A percentile compares a stretch with the other conserved stretches of the same genome.
Evolutionary conservation across 208 protist genomes (phyloP).

Genomic region (Trypanosoma melophagium): DNA sequence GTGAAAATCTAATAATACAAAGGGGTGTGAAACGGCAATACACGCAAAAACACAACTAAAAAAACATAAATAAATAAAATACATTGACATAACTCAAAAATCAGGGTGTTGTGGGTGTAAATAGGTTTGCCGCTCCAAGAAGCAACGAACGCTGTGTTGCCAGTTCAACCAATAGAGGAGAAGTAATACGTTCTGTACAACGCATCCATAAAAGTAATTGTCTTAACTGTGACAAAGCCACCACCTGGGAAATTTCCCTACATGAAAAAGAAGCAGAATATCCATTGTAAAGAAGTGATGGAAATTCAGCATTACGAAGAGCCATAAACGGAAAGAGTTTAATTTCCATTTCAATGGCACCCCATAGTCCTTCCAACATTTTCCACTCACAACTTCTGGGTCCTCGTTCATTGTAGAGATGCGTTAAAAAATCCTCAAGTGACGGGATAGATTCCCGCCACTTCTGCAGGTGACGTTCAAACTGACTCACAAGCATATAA

Average conservation of each 20-base stretch:
- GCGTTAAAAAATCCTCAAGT: slow-evolving; percentile 7
- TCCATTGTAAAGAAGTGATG: slow-evolving; percentile 10
- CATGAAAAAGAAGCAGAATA: background rate
- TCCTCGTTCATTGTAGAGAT: background rate
- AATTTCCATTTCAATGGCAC: slow-evolving; percentile 24
- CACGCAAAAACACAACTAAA: background rate
- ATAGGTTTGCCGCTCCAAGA: background rate
- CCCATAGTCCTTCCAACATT: slow-evolving; percentile 10
- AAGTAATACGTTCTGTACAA: background rate
- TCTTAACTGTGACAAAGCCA: background rate
- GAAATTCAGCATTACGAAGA: slow-evolving; percentile 7
- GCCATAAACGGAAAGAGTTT: slow-evolving; percentile 26
- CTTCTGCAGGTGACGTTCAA: slow-evolving; percentile 9
- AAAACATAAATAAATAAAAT: slow-evolving; percentile 9
- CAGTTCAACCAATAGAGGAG: slow-evolving; percentile 19
- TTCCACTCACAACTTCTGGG: slow-evolving; percentile 7
- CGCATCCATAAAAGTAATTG: background rate
- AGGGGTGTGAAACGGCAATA: no score
- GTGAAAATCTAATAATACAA: no score
- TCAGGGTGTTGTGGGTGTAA: background rate
- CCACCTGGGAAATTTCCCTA: background rate
- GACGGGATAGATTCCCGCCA: slow-evolving; percentile 10
- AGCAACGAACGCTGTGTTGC: slow-evolving; percentile 7
- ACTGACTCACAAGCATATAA: background rate
- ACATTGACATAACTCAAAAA: background rate